These are phyloP conservation scores for Piromyces sp. DNA, from an alignment of 192 early-diverging fungal genomes.

Conservation along the genomic window DNA sequence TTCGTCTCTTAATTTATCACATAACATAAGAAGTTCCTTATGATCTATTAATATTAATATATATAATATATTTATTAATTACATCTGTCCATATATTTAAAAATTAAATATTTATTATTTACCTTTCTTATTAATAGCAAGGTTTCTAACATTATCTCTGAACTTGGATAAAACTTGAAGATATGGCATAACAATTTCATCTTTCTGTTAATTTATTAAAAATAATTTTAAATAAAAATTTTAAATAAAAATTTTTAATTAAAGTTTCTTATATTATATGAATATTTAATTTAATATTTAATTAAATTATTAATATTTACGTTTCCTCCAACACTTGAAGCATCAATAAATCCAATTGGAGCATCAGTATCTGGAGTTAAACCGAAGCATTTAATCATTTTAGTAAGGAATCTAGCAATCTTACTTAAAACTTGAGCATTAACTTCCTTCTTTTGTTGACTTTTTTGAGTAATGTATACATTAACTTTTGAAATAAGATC, in stretches of 20 bases:
- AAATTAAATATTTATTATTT: neutral
- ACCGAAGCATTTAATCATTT: slow-evolving; percentile 71
- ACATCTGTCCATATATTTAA: too few species aligned
- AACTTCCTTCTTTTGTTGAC: slow-evolving; percentile 25
- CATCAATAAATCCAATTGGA: slow-evolving; percentile 47
- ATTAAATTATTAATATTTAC: slow-evolving; percentile 13
- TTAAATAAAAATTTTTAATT: too few species aligned
- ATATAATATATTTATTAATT: too few species aligned
- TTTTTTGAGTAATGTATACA: slow-evolving; percentile 42
- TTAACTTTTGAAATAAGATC: slow-evolving; percentile 63
- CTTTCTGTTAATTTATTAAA: slow-evolving; percentile 6
- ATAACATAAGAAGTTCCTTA: slow-evolving; percentile 50
- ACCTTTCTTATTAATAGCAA: slow-evolving; percentile 37
- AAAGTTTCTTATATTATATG: neutral
- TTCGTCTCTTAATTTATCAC: slow-evolving; percentile 76
- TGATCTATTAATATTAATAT: slow-evolving; percentile 5
- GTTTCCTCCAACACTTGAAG: slow-evolving; percentile 10
- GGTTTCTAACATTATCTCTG: slow-evolving; percentile 67
- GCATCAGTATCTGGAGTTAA: slow-evolving; percentile 39
- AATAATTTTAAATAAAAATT: neutral
- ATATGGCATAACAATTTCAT: slow-evolving; percentile 61
- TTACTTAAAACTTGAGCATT: slow-evolving; percentile 57
- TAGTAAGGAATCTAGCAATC: slow-evolving; percentile 63
- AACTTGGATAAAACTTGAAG: slow-evolving; percentile 63
- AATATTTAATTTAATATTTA: slow-evolving; percentile 2